Evolutionary conservation across 768 basidiomycete genomes (phyloP).

Genomic region (Coprinopsis strossmayeri): DNA sequence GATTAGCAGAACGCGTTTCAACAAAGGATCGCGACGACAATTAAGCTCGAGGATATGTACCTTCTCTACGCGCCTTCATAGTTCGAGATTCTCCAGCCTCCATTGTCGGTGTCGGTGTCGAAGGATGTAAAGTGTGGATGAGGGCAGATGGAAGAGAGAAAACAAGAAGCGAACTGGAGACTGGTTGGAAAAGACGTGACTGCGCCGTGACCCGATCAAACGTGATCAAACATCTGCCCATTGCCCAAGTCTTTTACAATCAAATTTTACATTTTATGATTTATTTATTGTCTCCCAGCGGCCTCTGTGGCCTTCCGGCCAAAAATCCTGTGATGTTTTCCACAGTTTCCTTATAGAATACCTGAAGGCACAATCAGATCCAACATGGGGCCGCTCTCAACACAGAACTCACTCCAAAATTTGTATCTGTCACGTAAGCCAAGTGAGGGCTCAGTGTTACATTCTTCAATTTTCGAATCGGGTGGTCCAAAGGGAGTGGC

Average conservation of each 20-base stretch:
- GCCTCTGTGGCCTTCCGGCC: constrained; percentile 25
- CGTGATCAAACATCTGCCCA: constrained; percentile 6
- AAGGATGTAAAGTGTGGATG: constrained; percentile 19
- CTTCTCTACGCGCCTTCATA: constrained; percentile 68
- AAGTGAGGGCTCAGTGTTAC: constrained; percentile 58
- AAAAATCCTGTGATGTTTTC: constrained; percentile 53
- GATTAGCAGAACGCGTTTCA: constrained; percentile 31
- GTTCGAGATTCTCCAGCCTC: constrained; percentile 51
- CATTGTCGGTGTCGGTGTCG: constrained; percentile 15
- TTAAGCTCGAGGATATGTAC: constrained; percentile 32
- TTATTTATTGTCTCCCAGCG: neutral
- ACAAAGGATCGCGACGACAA: constrained; percentile 21
- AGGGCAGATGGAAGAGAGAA: constrained; percentile 25
- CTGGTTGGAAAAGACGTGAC: constrained; percentile 25
- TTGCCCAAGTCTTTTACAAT: constrained; percentile 7
- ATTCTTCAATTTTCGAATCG: constrained; percentile 42
- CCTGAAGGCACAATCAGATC: constrained; percentile 21
- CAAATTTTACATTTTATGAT: neutral
- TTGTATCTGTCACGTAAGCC: constrained; percentile 47
- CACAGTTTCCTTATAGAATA: constrained; percentile 47
- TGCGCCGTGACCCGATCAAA: constrained; percentile 6
- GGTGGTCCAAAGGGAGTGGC: constrained; percentile 54
- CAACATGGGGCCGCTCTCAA: neutral
- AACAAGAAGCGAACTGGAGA: constrained; percentile 15
- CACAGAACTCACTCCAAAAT: constrained; percentile 36